phyloP scores from a whole-genome alignment of 2,329 filamentous ascomycete genomes.

The Ilyonectria sp. region DNA sequence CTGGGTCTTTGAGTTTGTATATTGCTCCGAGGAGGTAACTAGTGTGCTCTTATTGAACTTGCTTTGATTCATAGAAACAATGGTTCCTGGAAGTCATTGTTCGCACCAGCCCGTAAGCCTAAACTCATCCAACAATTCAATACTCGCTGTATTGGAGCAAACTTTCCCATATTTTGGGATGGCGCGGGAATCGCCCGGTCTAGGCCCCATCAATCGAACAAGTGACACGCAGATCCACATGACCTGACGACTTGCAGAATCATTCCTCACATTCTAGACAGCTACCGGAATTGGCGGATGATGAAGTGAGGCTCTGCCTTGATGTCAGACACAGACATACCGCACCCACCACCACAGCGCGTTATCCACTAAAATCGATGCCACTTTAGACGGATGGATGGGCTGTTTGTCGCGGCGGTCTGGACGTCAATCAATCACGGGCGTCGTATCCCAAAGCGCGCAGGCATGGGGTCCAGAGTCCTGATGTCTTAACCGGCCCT shows the following conservation, averaged over 20 bases:
- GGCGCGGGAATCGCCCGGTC: constrained; percentile 5
- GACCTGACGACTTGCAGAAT: neutral
- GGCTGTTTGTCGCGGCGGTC: constrained; percentile 13
- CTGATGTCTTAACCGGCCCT: constrained; percentile 31
- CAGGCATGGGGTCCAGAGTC: constrained; percentile 22
- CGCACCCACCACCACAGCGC: constrained; percentile 17
- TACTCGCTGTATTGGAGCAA: neutral
- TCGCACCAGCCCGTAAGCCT: too few species aligned
- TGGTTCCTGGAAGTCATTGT: too few species aligned
- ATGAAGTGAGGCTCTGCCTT: constrained; percentile 21
- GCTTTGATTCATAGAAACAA: too few species aligned
- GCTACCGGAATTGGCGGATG: neutral
- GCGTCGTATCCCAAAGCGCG: constrained; percentile 5
- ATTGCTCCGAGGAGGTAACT: too few species aligned
- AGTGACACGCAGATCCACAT: neutral
- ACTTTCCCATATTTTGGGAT: neutral
- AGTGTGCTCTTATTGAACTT: too few species aligned
- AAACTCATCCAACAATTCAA: neutral
- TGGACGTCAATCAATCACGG: constrained; percentile 12
- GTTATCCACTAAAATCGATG: constrained; percentile 13
- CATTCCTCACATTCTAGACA: constrained; percentile 3
- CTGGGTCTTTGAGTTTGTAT: neutral
- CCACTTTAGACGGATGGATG: neutral
- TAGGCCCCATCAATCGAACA: constrained; percentile 1
- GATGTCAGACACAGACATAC: constrained; percentile 19